Conservation (phyloP, 2,329 filamentous ascomycete species). For the Claviceps sp. region DNA sequence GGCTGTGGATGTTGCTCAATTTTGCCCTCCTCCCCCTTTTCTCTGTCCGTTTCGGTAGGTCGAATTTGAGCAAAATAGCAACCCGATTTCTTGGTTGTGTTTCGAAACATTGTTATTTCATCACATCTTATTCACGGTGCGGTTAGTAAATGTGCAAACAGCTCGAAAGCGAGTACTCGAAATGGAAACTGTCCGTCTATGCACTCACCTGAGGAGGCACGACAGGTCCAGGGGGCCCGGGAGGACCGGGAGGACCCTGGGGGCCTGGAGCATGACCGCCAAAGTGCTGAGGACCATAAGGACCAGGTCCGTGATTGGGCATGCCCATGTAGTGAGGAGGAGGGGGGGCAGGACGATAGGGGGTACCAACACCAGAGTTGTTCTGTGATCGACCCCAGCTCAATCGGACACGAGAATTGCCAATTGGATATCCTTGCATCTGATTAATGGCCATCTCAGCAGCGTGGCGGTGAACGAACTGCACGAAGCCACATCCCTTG, state of each 20-base stretch:
- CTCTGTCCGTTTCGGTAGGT: background rate
- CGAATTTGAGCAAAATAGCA: background rate
- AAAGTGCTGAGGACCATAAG: constrained; percentile 26
- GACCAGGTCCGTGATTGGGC: constrained; percentile 28
- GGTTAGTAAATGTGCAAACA: constrained; percentile 1
- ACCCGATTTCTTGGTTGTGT: background rate
- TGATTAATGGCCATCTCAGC: constrained; percentile 99
- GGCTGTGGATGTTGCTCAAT: background rate
- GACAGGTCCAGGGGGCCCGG: constrained; percentile 22
- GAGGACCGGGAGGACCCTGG: constrained; percentile 23
- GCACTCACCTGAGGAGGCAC: constrained; percentile 26
- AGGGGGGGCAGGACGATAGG: constrained; percentile 81
- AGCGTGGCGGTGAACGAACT: constrained; percentile 96
- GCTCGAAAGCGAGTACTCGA: background rate
- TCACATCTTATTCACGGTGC: background rate
- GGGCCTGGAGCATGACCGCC: constrained; percentile 23
- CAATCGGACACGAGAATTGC: constrained; percentile 92
- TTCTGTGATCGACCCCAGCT: constrained; percentile 98
- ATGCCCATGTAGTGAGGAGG: constrained; percentile 42
- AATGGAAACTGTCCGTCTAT: background rate
- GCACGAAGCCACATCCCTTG: constrained; percentile 97
- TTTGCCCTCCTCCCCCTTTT: background rate
- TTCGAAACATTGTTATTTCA: background rate
- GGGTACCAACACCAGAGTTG: constrained; percentile 96
- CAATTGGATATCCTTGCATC: constrained; percentile 99